Percentiles rank a stretch among this genome's conserved stretches.
Conservation (phyloP, 2,329 filamentous ascomycete species). For the Aspergillus texensis region DNA sequence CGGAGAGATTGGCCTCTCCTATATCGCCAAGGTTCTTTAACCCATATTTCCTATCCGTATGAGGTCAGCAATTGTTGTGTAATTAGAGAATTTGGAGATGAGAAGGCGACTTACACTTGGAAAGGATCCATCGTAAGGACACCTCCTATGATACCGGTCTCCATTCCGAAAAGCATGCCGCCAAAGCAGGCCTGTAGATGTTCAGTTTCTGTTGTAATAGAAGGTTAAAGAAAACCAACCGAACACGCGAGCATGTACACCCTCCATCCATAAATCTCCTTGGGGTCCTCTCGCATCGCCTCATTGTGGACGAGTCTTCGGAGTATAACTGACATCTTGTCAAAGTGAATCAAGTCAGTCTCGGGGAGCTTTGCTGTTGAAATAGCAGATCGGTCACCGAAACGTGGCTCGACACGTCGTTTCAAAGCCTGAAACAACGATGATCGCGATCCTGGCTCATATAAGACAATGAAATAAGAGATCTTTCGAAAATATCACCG, state of each 20-base stretch:
- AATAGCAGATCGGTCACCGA: background rate
- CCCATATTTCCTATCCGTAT: constrained; percentile 53
- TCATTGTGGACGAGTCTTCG: constrained; percentile 67
- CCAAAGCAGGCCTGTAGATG: constrained; percentile 62
- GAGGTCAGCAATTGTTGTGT: background rate
- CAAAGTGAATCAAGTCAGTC: constrained; percentile 1
- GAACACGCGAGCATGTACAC: constrained; percentile 66
- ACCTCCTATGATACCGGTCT: constrained; percentile 69
- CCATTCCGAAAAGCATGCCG: constrained; percentile 68
- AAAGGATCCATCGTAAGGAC: constrained; percentile 64
- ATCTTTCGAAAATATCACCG: too few species aligned
- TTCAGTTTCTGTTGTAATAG: constrained; percentile 11
- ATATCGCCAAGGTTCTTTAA: constrained; percentile 46
- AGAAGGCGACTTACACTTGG: constrained; percentile 47
- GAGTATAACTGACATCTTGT: constrained; percentile 51
- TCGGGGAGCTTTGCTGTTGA: background rate
- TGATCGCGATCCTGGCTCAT: background rate
- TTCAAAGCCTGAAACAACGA: background rate
- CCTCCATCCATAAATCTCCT: constrained; percentile 71
- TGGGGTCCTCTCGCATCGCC: constrained; percentile 68
- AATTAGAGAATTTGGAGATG: background rate
- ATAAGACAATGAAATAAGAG: background rate
- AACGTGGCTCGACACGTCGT: background rate
- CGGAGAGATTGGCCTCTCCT: constrained; percentile 57
- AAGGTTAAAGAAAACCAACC: constrained; percentile 50